Base-by-base conservation (phyloP, 2,329 filamentous ascomycete species). In the Sordariomycetes sp. region DNA sequence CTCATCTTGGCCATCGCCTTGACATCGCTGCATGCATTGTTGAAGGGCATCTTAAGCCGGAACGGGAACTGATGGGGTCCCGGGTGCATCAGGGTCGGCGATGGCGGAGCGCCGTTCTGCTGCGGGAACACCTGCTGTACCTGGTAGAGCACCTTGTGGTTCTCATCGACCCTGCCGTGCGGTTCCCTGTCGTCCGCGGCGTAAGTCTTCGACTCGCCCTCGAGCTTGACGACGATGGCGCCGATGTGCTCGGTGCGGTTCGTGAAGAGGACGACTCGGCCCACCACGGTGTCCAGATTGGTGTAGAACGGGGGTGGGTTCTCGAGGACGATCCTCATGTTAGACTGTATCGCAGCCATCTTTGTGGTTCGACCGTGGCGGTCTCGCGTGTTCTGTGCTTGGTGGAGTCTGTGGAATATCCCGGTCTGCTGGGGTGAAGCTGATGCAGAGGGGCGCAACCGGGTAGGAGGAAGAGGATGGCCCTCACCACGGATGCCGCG, bases 11-110 rank as follows among this genome's bases (percentile, higher is more conserved):
- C 71, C 76, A 82, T 79, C 62, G 77, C 73, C 59, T 74, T 70
- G 22, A 74, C 73, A 62, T 82, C 72, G 65, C 79, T 75, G 69
- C 87, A 92, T 57, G 80, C 78, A 68, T 90, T 91, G 73, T 92
- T 92, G 71, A 92, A 82, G 55, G 84, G 79, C 35, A 92, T 76
- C 74, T 90, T 89, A 76, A 94, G 90, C 53, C 78, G 76, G 74
- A 93, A 94, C 1, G 86, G 83, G 65, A 90, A 94, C 64, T 86
- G 81, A 69, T 92, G 87, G 64, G 84, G 79, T 58, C 89, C 89
- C 0, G 85, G 76, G 59, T 84, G 79, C 35, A 92, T 72, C 63
- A 79, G 86, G 12, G 46, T 37, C 25, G 48, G 8, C 35, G 79
- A 73, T 64, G 66, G 79, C 68, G 67, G 74, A 69, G 67, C 67